Percentiles rank a stretch among this genome's conserved stretches.
Evolutionary conservation across 371 early-diverging fungal species (phyloP).

Genomic region (Basidiobolus meristosporus): DNA sequence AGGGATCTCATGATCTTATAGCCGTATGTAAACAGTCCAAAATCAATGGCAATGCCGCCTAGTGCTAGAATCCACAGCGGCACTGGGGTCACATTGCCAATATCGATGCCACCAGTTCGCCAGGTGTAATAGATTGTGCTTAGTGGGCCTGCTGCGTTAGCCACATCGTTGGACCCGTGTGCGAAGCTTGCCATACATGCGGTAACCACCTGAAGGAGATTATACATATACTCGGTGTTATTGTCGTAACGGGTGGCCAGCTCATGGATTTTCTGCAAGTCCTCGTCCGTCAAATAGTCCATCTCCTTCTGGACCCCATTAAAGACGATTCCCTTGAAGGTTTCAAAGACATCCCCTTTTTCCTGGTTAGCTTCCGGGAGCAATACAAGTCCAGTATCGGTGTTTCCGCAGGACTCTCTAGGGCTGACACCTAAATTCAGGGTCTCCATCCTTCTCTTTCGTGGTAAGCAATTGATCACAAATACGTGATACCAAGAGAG

Average conservation of each 20-base stretch:
- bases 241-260: conserved; percentile 44
- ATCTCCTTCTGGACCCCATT: conserved; percentile 28
- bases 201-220: conserved; percentile 62
- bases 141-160: conserved; percentile 75
- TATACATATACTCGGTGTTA: conserved; percentile 62
- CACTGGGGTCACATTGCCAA: conserved; percentile 25
- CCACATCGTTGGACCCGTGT: conserved; percentile 76
- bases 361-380: background rate
- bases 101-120: conserved; percentile 24
- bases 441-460: no score
- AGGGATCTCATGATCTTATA: conserved; percentile 51
- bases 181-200: conserved; percentile 69
- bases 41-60: conserved; percentile 42
- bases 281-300: conserved; percentile 10
- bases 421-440: no score
- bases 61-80: conserved; percentile 15
- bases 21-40: conserved; percentile 55
- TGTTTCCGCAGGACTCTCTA: no score
- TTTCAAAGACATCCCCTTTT: no score
- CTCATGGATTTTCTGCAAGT: conserved; percentile 18
- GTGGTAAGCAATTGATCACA: conserved; percentile 20
- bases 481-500: conserved; percentile 46
- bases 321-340: conserved; percentile 7
- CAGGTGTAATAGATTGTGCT: conserved; percentile 44
- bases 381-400: background rate